Percentiles rank a stretch among this genome's conserved stretches.
phyloP scores from a whole-genome alignment of 495 filamentous ascomycete species.

The Penicillium lagena region DNA sequence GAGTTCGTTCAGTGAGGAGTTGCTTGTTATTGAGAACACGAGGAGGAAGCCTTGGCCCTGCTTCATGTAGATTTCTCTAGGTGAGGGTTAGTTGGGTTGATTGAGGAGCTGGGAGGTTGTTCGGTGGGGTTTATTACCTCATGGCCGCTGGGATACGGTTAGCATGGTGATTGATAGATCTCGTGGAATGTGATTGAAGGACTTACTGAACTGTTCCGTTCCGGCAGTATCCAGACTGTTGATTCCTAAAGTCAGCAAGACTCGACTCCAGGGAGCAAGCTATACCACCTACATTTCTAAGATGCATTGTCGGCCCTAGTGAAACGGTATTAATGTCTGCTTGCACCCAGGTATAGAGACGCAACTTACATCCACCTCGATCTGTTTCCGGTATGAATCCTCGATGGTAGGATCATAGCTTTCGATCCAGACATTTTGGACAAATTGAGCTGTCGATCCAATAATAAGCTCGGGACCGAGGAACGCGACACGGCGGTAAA shows the following conservation, averaged over 20 bases:
- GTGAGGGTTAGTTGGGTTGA: constrained; percentile 8
- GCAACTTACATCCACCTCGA: constrained; percentile 79
- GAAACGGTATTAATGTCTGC: constrained; percentile 15
- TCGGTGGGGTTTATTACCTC: constrained; percentile 46
- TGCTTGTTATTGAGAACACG: constrained; percentile 93
- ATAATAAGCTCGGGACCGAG: constrained; percentile 9
- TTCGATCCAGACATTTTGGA: constrained; percentile 99
- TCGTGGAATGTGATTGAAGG: too few species aligned
- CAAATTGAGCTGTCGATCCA: constrained; percentile 75
- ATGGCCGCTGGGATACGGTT: constrained; percentile 52
- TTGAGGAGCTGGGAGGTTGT: background rate
- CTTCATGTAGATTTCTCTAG: constrained; percentile 93
- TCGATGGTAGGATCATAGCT: constrained; percentile 98
- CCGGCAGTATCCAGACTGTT: constrained; percentile 88
- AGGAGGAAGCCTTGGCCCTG: constrained; percentile 93
- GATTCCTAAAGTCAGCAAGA: background rate
- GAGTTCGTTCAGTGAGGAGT: constrained; percentile 79
- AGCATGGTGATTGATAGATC: constrained; percentile 7
- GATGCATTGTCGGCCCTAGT: constrained; percentile 87
- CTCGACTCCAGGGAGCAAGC: background rate
- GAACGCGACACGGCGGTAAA: background rate
- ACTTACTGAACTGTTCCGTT: constrained; percentile 95
- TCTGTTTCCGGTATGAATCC: constrained; percentile 92
- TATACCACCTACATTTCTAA: constrained; percentile 75
- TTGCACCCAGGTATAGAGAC: constrained; percentile 15